Evolutionary conservation across 2,329 filamentous ascomycete species (phyloP).

Genomic region (Fusarium mangiferae): DNA sequence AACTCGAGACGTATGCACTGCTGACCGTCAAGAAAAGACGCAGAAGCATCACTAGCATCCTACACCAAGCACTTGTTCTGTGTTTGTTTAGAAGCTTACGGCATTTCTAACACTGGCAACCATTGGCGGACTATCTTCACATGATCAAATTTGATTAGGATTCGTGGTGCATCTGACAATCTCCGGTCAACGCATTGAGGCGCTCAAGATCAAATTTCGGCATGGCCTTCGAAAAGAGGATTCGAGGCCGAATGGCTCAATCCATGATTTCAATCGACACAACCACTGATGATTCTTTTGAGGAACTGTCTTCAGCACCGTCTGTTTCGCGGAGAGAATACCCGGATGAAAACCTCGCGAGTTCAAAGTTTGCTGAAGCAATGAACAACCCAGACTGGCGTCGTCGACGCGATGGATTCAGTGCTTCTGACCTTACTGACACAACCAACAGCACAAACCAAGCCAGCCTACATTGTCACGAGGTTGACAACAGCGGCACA

Average conservation of each 20-base stretch:
- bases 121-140: background rate
- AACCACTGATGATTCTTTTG: slow-evolving; percentile 19
- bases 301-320: slow-evolving; percentile 14
- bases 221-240: slow-evolving; percentile 23
- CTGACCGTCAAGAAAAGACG: background rate
- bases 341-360: slow-evolving; percentile 30
- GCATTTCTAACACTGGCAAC: background rate
- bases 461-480: background rate
- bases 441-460: slow-evolving; percentile 6
- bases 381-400: slow-evolving; percentile 52
- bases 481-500: background rate
- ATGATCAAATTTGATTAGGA: background rate
- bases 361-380: slow-evolving; percentile 45
- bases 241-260: slow-evolving; percentile 8
- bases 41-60: background rate
- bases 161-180: background rate
- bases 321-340: slow-evolving; percentile 13
- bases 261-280: slow-evolving; percentile 1
- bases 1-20: background rate
- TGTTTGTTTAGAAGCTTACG: background rate
- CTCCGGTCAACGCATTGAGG: background rate
- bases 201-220: background rate
- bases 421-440: slow-evolving; percentile 3
- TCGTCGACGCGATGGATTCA: slow-evolving; percentile 34
- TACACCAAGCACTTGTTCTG: background rate